Percentiles rank a stretch among this genome's conserved stretches.
phyloP scores from a whole-genome alignment of 2,329 filamentous ascomycete genomes.

The Diatrype stigma region DNA sequence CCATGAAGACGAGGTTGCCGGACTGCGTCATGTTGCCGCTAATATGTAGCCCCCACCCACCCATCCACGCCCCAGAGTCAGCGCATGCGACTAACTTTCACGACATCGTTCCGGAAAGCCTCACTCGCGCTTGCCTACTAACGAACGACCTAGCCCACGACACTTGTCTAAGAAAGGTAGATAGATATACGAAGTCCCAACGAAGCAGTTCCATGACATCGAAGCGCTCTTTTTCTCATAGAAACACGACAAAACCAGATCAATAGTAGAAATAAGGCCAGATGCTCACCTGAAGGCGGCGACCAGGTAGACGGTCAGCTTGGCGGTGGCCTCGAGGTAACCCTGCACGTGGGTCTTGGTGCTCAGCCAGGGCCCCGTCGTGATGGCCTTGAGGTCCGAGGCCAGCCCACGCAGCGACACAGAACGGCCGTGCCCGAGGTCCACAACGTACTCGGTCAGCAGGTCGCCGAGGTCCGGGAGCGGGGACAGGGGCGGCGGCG shows the following conservation, averaged over 20 bases:
- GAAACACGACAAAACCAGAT: too few species aligned
- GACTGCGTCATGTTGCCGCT: constrained; percentile 51
- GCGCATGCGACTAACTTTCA: too few species aligned
- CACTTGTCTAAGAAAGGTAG: too few species aligned
- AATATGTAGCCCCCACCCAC: too few species aligned
- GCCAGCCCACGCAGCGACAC: constrained; percentile 50
- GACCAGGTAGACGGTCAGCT: constrained; percentile 54
- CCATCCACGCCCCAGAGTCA: too few species aligned
- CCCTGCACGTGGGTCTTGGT: constrained; percentile 46
- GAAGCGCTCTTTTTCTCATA: too few species aligned
- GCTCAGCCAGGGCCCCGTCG: constrained; percentile 52
- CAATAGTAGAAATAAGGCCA: too few species aligned
- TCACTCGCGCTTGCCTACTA: too few species aligned
- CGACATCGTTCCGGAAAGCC: too few species aligned
- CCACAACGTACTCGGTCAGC: constrained; percentile 45
- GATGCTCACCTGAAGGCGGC: constrained; percentile 51
- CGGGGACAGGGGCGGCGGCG: constrained; percentile 8
- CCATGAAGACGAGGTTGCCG: constrained; percentile 48
- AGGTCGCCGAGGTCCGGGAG: constrained; percentile 16
- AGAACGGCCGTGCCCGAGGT: constrained; percentile 47
- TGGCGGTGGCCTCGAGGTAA: constrained; percentile 49
- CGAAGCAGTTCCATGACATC: too few species aligned
- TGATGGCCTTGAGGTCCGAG: constrained; percentile 56
- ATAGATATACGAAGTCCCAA: too few species aligned
- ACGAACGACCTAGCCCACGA: too few species aligned